Percentiles rank a stretch among this genome's conserved stretches.
Conservation (phyloP, 192 early-diverging fungal species). For the Linnemannia zychae region DNA sequence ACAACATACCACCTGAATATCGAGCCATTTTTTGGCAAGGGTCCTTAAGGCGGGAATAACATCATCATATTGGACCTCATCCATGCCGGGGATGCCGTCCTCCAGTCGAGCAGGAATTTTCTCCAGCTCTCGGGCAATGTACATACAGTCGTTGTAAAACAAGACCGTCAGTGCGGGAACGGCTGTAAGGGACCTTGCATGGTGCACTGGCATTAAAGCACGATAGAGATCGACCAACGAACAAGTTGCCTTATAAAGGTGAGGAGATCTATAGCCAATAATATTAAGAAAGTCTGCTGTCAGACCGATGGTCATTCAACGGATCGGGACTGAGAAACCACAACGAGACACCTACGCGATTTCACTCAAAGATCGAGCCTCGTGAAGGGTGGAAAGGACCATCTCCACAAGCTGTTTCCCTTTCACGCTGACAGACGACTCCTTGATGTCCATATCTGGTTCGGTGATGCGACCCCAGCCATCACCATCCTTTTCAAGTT, state of each 20-base stretch:
- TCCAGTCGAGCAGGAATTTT: conserved; percentile 55
- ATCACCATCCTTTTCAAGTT: conserved; percentile 24
- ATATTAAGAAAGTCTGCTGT: conserved; percentile 15
- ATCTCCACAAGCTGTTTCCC: conserved; percentile 42
- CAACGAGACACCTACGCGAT: conserved; percentile 36
- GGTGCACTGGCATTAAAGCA: conserved; percentile 72
- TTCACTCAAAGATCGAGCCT: conserved; percentile 16
- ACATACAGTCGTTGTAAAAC: conserved; percentile 80
- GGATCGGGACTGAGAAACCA: conserved; percentile 4
- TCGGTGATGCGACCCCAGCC: conserved; percentile 31
- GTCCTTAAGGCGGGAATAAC: conserved; percentile 62
- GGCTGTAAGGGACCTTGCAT: conserved; percentile 65
- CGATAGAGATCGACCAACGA: conserved; percentile 72
- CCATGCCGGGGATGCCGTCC: conserved; percentile 37
- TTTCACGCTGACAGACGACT: conserved; percentile 35
- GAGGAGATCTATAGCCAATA: conserved; percentile 23
- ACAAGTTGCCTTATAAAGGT: conserved; percentile 59
- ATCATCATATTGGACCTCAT: conserved; percentile 65
- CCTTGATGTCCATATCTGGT: conserved; percentile 25
- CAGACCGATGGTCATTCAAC: not conserved
- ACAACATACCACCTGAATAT: conserved; percentile 66
- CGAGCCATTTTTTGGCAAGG: conserved; percentile 67
- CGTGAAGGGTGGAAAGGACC: conserved; percentile 30
- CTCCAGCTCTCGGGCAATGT: conserved; percentile 64
- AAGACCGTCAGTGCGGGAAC: conserved; percentile 70